A percentile compares a stretch with the other conserved stretches of the same genome.
Conservation (phyloP, 768 basidiomycete genomes). For the Mycena indigotica region DNA sequence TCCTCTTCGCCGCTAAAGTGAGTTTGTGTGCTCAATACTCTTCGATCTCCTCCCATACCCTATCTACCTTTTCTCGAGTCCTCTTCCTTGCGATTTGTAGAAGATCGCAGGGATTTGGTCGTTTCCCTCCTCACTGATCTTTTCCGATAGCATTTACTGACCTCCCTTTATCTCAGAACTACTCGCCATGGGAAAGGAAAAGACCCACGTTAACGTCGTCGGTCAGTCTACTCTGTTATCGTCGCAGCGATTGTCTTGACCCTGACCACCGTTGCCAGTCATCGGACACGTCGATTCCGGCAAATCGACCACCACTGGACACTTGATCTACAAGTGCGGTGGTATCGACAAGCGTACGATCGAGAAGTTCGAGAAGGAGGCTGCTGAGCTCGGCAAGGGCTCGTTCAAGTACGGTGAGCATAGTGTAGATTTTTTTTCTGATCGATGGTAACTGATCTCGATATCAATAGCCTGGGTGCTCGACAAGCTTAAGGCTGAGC, state of each 20-base stretch:
- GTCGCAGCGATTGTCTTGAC: constrained; percentile 31
- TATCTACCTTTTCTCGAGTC: constrained; percentile 10
- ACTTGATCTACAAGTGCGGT: constrained; percentile 99
- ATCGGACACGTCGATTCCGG: constrained; percentile 99
- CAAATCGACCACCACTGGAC: constrained; percentile 99
- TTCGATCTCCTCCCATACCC: constrained; percentile 6
- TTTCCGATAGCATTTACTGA: constrained; percentile 36
- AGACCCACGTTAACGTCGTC: constrained; percentile 96
- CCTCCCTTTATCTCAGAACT: constrained; percentile 45
- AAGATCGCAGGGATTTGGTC: not conserved
- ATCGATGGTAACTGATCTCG: constrained; percentile 27
- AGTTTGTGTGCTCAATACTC: constrained; percentile 31
- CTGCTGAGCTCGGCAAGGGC: constrained; percentile 99
- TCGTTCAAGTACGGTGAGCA: constrained; percentile 93
- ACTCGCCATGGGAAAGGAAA: constrained; percentile 93
- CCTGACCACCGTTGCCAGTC: constrained; percentile 47
- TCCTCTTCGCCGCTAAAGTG: constrained; percentile 28
- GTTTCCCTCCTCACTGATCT: constrained; percentile 25
- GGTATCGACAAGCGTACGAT: constrained; percentile 99
- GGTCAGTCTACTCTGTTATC: constrained; percentile 52
- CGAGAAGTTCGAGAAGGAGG: constrained; percentile 99
- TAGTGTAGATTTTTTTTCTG: constrained; percentile 4
- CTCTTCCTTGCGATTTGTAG: constrained; percentile 2
- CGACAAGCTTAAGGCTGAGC: constrained; percentile 99
- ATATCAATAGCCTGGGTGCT: constrained; percentile 89